Conservation (phyloP, 2,329 filamentous ascomycete species). For the Stemphylium lycopersici region DNA sequence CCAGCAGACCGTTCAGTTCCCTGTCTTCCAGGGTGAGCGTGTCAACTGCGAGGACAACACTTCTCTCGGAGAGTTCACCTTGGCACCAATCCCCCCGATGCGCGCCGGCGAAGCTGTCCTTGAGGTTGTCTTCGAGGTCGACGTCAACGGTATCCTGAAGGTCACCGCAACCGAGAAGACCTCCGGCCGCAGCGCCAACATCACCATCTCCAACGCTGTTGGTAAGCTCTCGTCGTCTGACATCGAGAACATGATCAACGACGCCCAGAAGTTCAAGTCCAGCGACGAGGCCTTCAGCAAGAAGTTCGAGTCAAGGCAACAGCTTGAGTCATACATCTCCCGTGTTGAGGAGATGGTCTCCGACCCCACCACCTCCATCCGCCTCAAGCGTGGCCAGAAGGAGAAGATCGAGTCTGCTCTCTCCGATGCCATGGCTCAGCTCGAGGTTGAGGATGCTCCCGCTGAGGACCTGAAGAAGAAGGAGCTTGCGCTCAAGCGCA, state of each 20-base stretch:
- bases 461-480: conserved; percentile 99
- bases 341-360: conserved; percentile 99
- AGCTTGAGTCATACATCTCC: conserved; percentile 98
- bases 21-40: conserved; percentile 94
- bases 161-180: conserved; percentile 99
- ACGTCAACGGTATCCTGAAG: conserved; percentile 99
- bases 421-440: conserved; percentile 95
- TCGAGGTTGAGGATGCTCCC: conserved; percentile 90
- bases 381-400: conserved; percentile 99
- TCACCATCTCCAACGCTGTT: conserved; percentile 99
- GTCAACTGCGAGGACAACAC: conserved; percentile 99
- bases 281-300: conserved; percentile 99
- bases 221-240: conserved; percentile 94
- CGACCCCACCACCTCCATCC: conserved; percentile 92
- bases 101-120: conserved; percentile 91
- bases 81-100: conserved; percentile 86
- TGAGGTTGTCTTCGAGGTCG: conserved; percentile 98
- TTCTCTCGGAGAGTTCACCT: conserved; percentile 94
- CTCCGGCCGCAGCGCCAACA: conserved; percentile 96
- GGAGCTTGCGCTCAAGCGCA: conserved; percentile 95
- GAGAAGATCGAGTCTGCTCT: conserved; percentile 99
- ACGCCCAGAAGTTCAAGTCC: conserved; percentile 98
- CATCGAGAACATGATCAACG: conserved; percentile 97
- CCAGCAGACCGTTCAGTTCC: conserved; percentile 74
- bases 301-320: conserved; percentile 98